A percentile compares a stretch with the other conserved stretches of the same genome.
phyloP scores from a whole-genome alignment of 805 yeast genomes.

The Spathaspora boniae region DNA sequence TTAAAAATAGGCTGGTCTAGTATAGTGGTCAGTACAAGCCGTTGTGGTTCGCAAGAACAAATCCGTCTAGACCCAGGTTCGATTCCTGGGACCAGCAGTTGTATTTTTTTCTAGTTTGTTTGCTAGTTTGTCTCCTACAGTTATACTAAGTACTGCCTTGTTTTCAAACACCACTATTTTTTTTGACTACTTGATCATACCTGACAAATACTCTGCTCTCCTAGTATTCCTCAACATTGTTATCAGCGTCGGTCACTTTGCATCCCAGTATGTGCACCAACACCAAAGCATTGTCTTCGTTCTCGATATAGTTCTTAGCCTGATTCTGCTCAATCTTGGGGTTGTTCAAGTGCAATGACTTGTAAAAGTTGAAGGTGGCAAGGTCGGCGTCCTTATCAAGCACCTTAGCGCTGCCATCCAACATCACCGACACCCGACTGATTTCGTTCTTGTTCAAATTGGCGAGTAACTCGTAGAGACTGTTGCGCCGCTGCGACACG shows the following conservation, averaged over 20 bases:
- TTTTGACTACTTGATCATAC: no score
- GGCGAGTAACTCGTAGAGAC: constrained; percentile 54
- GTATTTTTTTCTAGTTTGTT: no score
- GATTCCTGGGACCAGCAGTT: constrained; percentile 49
- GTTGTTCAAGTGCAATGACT: constrained; percentile 54
- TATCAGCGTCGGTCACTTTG: constrained; percentile 75
- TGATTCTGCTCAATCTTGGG: constrained; percentile 71
- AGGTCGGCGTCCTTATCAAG: constrained; percentile 32
- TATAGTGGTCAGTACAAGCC: constrained; percentile 49
- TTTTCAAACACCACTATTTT: background rate
- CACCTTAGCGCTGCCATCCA: constrained; percentile 67
- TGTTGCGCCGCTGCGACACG: constrained; percentile 19
- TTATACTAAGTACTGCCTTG: no score
- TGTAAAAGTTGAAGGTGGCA: constrained; percentile 57
- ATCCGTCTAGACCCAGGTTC: constrained; percentile 47
- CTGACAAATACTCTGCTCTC: background rate
- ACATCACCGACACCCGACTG: constrained; percentile 76
- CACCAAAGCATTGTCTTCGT: constrained; percentile 63
- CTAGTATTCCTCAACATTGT: constrained; percentile 46
- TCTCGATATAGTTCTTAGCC: constrained; percentile 43
- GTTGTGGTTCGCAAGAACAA: constrained; percentile 31
- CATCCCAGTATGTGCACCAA: constrained; percentile 64
- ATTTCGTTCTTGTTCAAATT: constrained; percentile 77
- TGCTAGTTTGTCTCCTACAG: no score
- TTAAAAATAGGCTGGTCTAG: constrained; percentile 52